These are phyloP conservation scores for Peniophora sp. DNA, from an alignment of 1,284 basidiomycete genomes.

Conservation along the genomic window DNA sequence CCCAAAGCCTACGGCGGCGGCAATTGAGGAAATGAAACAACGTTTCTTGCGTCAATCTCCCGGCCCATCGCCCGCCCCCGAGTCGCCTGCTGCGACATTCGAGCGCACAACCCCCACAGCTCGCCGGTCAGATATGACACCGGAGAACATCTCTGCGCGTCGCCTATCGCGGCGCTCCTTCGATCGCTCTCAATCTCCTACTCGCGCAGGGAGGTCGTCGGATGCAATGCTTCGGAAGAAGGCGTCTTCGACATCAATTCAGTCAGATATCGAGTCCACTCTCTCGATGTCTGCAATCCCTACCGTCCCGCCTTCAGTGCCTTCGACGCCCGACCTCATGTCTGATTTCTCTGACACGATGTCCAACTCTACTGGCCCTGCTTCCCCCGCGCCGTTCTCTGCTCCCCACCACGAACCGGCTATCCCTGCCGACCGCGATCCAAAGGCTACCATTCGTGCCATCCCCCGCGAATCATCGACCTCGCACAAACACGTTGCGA, in stretches of 20 bases:
- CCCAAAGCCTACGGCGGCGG: conserved; percentile 33
- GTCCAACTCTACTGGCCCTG: conserved; percentile 41
- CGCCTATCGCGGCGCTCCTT: neutral
- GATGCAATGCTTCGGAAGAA: conserved; percentile 7
- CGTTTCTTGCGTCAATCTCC: conserved; percentile 37
- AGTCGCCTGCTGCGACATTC: conserved; percentile 10
- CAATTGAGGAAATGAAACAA: conserved; percentile 58
- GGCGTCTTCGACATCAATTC: conserved; percentile 14
- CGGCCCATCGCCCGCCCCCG: conserved; percentile 9
- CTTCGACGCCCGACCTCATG: conserved; percentile 52
- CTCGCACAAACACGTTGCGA: neutral
- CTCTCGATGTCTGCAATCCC: conserved; percentile 6
- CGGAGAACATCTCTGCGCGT: conserved; percentile 1
- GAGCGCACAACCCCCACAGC: conserved; percentile 5
- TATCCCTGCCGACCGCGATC: neutral
- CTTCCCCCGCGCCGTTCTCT: conserved; percentile 42
- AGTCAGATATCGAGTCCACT: conserved; percentile 15
- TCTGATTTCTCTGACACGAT: conserved; percentile 50
- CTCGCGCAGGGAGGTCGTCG: conserved; percentile 1
- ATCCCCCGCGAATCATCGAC: neutral
- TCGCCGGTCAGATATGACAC: neutral
- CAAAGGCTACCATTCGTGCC: neutral
- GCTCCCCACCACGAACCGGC: conserved; percentile 14
- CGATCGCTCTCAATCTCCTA: conserved; percentile 1
- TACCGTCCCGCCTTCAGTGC: conserved; percentile 19